Percentiles rank a stretch among this genome's conserved stretches.
phyloP scores from a whole-genome alignment of 805 yeast species.

The Tetrapisispora iriomotensis region DNA sequence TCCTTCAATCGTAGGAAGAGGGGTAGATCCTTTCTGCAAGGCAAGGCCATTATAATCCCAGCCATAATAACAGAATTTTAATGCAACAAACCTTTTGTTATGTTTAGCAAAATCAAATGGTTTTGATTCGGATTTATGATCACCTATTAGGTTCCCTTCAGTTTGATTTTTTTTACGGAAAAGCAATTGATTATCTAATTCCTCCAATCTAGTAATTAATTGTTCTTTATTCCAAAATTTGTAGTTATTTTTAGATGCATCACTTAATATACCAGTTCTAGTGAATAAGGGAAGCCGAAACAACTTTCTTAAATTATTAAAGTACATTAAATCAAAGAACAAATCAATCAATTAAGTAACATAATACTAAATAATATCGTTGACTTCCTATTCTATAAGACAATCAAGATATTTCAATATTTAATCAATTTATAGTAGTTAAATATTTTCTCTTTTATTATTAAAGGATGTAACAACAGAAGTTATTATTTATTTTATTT shows the following conservation, averaged over 20 bases:
- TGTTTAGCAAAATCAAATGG: conserved; percentile 57
- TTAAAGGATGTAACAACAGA: too few species aligned
- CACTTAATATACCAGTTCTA: too few species aligned
- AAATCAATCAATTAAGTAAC: too few species aligned
- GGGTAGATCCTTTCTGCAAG: conserved; percentile 63
- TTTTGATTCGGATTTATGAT: conserved; percentile 28
- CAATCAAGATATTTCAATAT: too few species aligned
- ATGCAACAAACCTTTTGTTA: conserved; percentile 59
- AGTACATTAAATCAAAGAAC: too few species aligned
- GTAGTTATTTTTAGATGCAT: conserved; percentile 33
- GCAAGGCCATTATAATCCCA: conserved; percentile 94
- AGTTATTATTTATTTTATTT: too few species aligned
- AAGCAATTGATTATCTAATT: conserved; percentile 55
- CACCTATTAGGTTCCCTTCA: not conserved
- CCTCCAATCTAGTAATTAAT: conserved; percentile 45
- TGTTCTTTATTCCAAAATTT: conserved; percentile 56
- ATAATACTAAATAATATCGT: too few species aligned
- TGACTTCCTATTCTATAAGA: too few species aligned
- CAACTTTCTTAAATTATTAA: too few species aligned
- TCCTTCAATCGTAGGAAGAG: conserved; percentile 80
- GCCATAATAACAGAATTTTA: conserved; percentile 80
- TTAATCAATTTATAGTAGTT: too few species aligned
- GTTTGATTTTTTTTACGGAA: conserved; percentile 2
- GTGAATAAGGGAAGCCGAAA: too few species aligned
- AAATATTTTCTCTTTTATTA: too few species aligned